phyloP scores from a whole-genome alignment of 768 basidiomycete species.

The Kwoniella dejecticola region DNA sequence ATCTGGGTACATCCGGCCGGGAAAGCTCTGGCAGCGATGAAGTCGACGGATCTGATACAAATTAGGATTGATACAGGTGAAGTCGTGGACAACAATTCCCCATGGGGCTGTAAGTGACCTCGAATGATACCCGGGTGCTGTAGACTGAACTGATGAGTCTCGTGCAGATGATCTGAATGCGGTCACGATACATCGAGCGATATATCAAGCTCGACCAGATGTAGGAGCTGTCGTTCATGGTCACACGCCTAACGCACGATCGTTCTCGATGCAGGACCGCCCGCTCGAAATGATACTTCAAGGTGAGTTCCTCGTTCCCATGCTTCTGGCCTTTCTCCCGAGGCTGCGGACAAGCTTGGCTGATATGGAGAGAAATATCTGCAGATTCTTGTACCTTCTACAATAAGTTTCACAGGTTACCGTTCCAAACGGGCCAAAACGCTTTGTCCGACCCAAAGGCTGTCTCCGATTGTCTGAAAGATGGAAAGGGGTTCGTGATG shows the following conservation, averaged over 20 bases:
- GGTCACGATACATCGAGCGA: slow-evolving; percentile 10
- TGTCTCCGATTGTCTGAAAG: neutral
- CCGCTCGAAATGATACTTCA: slow-evolving; percentile 16
- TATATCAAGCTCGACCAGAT: slow-evolving; percentile 15
- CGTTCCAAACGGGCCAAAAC: neutral
- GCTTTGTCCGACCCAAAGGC: slow-evolving; percentile 4
- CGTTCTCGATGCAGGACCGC: slow-evolving; percentile 14
- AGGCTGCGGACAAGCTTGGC: too few species aligned
- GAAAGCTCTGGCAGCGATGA: slow-evolving; percentile 10
- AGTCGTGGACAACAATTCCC: slow-evolving; percentile 5
- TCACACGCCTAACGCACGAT: slow-evolving; percentile 8
- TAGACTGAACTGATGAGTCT: neutral
- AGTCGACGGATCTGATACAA: slow-evolving; percentile 12
- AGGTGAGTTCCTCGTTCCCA: slow-evolving; percentile 2
- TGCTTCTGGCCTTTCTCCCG: neutral
- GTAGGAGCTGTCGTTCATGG: slow-evolving; percentile 18
- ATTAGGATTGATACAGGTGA: neutral
- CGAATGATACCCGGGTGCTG: neutral
- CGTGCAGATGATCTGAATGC: slow-evolving; percentile 10
- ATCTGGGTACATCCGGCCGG: slow-evolving; percentile 17
- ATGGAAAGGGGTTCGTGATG: slow-evolving; percentile 20
- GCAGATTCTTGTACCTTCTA: slow-evolving; percentile 23
- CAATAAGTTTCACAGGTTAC: slow-evolving; percentile 6
- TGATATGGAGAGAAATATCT: too few species aligned
- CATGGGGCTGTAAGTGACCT: slow-evolving; percentile 10